A percentile compares a stretch with the other conserved stretches of the same genome.
phyloP scores from a whole-genome alignment of 305 asterid genomes.

The Coffea humblotiana region DNA sequence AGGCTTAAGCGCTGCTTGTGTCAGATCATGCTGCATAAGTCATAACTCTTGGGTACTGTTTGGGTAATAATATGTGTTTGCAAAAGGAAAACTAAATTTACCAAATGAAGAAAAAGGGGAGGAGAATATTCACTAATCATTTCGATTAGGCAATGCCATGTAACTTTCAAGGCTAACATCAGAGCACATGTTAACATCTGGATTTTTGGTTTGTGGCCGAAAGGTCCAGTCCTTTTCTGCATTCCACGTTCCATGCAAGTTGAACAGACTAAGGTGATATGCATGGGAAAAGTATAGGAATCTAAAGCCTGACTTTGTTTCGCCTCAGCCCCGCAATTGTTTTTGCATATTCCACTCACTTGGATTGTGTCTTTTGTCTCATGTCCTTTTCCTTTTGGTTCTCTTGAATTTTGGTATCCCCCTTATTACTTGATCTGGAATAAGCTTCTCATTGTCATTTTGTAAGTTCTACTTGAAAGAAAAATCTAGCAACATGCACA shows the following conservation, averaged over 20 bases:
- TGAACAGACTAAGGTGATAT: neutral
- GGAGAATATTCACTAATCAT: neutral
- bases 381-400: neutral
- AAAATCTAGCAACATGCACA: no score
- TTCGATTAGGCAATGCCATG: no score
- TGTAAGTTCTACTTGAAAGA: no score
- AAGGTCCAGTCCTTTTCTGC: no score
- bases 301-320: neutral
- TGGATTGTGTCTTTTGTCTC: neutral
- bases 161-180: no score
- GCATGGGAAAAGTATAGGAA: slow-evolving; percentile 1
- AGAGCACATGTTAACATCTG: no score
- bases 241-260: neutral
- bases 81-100: neutral
- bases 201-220: no score
- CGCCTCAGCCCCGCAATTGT: neutral
- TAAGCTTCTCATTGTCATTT: neutral
- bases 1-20: neutral
- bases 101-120: neutral
- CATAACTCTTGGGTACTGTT: neutral
- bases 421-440: neutral
- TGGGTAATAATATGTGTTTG: neutral
- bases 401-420: neutral
- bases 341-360: neutral
- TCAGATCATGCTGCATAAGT: neutral